phyloP scores from a whole-genome alignment of 2,329 filamentous ascomycete species.

The Davidsoniella neocaledoniae region DNA sequence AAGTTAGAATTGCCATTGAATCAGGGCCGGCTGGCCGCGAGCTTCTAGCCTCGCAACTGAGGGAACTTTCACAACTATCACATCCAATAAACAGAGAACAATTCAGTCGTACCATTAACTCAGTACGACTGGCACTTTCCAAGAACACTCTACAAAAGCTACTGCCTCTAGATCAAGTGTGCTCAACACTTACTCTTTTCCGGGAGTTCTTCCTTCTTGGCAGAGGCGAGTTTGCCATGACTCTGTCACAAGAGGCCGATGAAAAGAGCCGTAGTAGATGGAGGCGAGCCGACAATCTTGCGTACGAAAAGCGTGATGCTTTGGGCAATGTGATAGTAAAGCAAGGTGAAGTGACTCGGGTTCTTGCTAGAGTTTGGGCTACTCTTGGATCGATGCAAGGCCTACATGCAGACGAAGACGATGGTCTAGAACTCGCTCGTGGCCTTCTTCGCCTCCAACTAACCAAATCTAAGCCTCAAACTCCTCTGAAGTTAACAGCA shows the following conservation, averaged over 20 bases:
- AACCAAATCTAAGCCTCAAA: conserved; percentile 28
- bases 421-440: conserved; percentile 67
- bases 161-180: conserved; percentile 58
- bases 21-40: conserved; percentile 33
- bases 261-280: conserved; percentile 59
- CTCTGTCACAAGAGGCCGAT: conserved; percentile 72
- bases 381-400: conserved; percentile 59
- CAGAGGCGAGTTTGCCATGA: conserved; percentile 80
- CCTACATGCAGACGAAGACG: conserved; percentile 58
- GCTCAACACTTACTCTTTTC: conserved; percentile 60
- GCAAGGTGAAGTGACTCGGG: conserved; percentile 67
- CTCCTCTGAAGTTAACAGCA: conserved; percentile 20
- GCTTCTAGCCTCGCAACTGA: conserved; percentile 51
- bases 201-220: conserved; percentile 78
- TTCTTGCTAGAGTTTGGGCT: conserved; percentile 63
- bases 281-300: conserved; percentile 42
- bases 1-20: conserved; percentile 33
- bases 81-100: conserved; percentile 11
- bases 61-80: conserved; percentile 47
- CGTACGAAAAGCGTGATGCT: conserved; percentile 38
- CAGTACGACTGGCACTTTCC: conserved; percentile 67
- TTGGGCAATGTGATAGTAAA: conserved; percentile 52
- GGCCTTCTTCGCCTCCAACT: conserved; percentile 55
- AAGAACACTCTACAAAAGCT: conserved; percentile 70
- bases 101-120: conserved; percentile 54